phyloP scores from a whole-genome alignment of 768 basidiomycete genomes.

The Cystobasidium ongulense region DNA sequence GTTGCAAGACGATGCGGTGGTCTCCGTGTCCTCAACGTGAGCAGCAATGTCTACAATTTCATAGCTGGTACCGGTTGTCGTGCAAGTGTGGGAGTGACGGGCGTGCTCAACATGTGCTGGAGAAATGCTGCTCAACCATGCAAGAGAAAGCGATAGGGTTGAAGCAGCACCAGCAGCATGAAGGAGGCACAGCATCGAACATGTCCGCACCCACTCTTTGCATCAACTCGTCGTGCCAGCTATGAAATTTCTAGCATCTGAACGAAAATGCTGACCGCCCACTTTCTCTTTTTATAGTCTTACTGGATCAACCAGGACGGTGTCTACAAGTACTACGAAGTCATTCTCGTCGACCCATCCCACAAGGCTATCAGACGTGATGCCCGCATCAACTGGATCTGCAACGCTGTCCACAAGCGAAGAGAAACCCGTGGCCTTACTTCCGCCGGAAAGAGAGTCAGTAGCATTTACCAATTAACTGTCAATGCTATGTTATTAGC shows the following conservation, averaged over 20 bases:
- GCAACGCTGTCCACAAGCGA: conserved; percentile 95
- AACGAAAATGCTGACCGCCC: neutral
- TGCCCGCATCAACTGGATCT: conserved; percentile 97
- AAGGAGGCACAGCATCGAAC: too few species aligned
- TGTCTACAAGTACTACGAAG: conserved; percentile 59
- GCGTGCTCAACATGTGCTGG: too few species aligned
- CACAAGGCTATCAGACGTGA: conserved; percentile 97
- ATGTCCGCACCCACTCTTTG: neutral
- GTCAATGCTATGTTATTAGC: too few species aligned
- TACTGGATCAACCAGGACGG: conserved; percentile 81
- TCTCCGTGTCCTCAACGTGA: conserved; percentile 75
- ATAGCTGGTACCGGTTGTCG: neutral
- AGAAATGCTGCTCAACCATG: too few species aligned
- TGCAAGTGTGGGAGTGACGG: too few species aligned
- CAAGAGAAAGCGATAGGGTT: too few species aligned
- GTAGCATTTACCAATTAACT: too few species aligned
- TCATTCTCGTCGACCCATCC: conserved; percentile 91
- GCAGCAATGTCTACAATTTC: conserved; percentile 29
- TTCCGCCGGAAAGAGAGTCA: conserved; percentile 85
- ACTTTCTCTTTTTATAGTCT: conserved; percentile 49
- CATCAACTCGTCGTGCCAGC: neutral
- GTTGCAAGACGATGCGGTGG: conserved; percentile 94
- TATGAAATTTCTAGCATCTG: neutral
- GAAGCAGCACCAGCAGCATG: neutral
- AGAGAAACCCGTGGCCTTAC: conserved; percentile 97